Base-by-base conservation (phyloP, 306 rosid genomes). In the Myrica gale region DNA sequence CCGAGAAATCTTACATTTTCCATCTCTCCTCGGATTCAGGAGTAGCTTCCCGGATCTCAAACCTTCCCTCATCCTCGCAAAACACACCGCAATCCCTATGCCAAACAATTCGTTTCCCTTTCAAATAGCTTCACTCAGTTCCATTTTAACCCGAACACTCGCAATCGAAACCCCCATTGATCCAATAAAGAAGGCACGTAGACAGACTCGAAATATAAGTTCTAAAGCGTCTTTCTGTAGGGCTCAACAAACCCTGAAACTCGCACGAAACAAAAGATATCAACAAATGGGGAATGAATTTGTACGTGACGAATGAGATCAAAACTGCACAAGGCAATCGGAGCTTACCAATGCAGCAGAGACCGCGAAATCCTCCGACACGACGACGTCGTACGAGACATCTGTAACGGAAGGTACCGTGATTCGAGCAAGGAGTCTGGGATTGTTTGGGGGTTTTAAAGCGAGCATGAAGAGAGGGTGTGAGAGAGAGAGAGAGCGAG, bases 1-100 rank as follows among this genome's bases (percentile, higher is more conserved):
- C 60, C 19, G 41, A 42, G 44, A 52, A 63, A 41, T 46, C 74
- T 19, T 39, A 39, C 15, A 23, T 13, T 39, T 54, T 51, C 45
- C 69, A 16, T 74, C 72, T 19, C 3, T 50, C 79, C 42, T 81
- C 62, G 44, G 73, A 78, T 70, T 81, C 74, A 78, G 82, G 70
- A 60, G 60, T 7, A 77, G 67, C 78, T 83, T 74, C 60, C 78
- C 85, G 79, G 93, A 90, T 85, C 95, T 86, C 87, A 88, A 53
- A 5, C 91, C 93, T 84, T 89, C 96, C 32, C 91, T 86, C 97
- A 94, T 94, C 43, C 80, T 75, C 45, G 72, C 72, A 39, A 53
- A 85, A 78, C 85, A 81, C 56, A 74, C 32, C 72, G 20, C 46
- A 84, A 78, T 85, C 83, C 80, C 69, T 79, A 68, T 58, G 51